These are phyloP conservation scores for Strigomonas culicis DNA, from an alignment of 208 protist species.

Conservation along the genomic window DNA sequence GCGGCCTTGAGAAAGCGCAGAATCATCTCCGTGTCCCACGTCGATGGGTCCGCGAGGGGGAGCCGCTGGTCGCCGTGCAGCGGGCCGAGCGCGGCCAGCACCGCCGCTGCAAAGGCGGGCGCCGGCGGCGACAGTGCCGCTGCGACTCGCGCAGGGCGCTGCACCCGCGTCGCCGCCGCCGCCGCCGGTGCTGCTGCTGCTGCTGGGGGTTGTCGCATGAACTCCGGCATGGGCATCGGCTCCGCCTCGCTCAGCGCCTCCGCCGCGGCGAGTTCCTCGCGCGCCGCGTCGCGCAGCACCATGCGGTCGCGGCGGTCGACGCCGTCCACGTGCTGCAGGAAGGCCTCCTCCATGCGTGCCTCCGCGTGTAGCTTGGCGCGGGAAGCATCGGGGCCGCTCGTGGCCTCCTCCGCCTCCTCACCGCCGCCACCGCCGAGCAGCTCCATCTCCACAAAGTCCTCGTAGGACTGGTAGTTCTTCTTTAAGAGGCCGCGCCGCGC, in stretches of 20 bases:
- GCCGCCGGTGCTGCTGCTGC: background rate
- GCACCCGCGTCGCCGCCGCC: background rate
- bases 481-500: conserved; percentile 36
- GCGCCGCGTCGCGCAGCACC: conserved; percentile 33
- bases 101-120: conserved; percentile 14
- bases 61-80: conserved; percentile 43
- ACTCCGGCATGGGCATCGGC: conserved; percentile 44
- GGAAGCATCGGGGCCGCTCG: background rate
- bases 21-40: conserved; percentile 66
- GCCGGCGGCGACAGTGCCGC: background rate
- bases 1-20: conserved; percentile 33
- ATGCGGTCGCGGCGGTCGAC: conserved; percentile 36
- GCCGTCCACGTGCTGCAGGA: conserved; percentile 25
- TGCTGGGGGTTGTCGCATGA: conserved; percentile 22
- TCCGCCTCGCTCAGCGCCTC: conserved; percentile 39
- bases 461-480: conserved; percentile 66
- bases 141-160: background rate
- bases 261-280: conserved; percentile 18
- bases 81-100: conserved; percentile 29
- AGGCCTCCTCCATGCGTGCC: conserved; percentile 33
- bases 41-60: conserved; percentile 51
- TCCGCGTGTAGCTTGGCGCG: conserved; percentile 16
- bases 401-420: conserved; percentile 1
- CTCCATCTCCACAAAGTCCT: conserved; percentile 59
- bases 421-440: conserved; percentile 30